These are phyloP conservation scores for Chimonanthus praecox DNA, from an alignment of 164 flowering plant genomes.

Conservation along the genomic window DNA sequence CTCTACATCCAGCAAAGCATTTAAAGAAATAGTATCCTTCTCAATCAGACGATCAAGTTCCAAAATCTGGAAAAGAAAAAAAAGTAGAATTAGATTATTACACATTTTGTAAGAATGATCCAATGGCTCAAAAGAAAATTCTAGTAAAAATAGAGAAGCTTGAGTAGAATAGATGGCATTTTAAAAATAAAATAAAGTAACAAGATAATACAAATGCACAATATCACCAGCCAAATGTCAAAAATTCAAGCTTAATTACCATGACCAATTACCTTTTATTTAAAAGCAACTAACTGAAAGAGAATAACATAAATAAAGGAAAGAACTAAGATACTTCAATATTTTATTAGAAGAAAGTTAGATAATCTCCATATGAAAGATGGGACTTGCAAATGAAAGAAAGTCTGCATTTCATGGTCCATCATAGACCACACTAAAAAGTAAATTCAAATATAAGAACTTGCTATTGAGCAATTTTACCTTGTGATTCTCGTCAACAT, in stretches of 20 bases:
- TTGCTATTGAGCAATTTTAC: too few species aligned
- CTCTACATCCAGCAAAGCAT: conserved; percentile 57
- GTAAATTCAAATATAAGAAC: background rate
- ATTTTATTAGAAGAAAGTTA: background rate
- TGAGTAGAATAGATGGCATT: background rate
- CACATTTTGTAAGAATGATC: background rate
- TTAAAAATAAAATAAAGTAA: background rate
- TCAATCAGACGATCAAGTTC: conserved; percentile 54
- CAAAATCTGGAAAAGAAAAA: conserved; percentile 34
- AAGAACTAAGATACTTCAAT: background rate
- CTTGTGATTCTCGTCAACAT: too few species aligned
- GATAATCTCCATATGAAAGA: background rate
- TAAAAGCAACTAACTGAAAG: background rate
- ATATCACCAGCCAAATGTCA: background rate
- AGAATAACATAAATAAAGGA: background rate
- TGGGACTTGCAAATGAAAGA: background rate
- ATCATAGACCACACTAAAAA: background rate
- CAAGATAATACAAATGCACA: background rate
- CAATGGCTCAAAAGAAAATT: background rate
- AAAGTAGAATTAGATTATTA: conserved; percentile 1
- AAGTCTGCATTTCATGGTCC: background rate
- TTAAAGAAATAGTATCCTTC: conserved; percentile 34
- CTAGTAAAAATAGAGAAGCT: background rate
- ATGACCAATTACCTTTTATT: background rate
- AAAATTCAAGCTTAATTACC: background rate